Base-by-base conservation (phyloP, 345 rosid genomes). In the Populus euphratica region DNA sequence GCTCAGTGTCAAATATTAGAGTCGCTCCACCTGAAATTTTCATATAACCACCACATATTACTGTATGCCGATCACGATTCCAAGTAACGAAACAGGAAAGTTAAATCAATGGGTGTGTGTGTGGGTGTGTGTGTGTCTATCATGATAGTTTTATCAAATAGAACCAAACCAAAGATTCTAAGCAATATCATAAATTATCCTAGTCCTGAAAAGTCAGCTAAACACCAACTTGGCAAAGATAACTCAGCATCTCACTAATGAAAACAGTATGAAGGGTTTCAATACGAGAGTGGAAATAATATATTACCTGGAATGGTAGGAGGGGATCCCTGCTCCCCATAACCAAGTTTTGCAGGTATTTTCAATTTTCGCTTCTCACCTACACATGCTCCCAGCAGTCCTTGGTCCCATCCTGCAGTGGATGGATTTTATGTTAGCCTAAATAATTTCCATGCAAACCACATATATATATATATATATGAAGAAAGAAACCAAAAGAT, bases 401-500 rank as follows among this genome's bases (percentile, higher is more conserved):
- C 99, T 77, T 96, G 99, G 87, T 96, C 99, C 97, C 99, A 95
- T 76, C 99, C 99, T 95, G 86, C 79, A 83, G 76, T 36, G 59
- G 62, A 52, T 38, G 54, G 35, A 29, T 3, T 43, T 63, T 73
- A 25, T 54, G 35, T 62, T 14, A 64, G 61, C 12, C 49, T 38
- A 72, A 80, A 63, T 59, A 49, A 43, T 50, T 63, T 72, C 44
- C 75, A 59, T 12, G 62, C 50, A 64, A 27, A 14, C 13, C 11
- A 35, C 13, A 31, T 4, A 31, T 4, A 31, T 4, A 31, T 43
- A 52, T 61, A 25, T 2, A 33, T 5, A 62, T 9, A 33, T 11
- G 23, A 29, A 27, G 20, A 70, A 68, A 71, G 52, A 20, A 39
- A 64, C 7, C 10, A 76, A 74, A 43, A 43, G 25, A 9, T 67